Conservation (phyloP, 1,284 basidiomycete species). For the Thelephora terrestris region DNA sequence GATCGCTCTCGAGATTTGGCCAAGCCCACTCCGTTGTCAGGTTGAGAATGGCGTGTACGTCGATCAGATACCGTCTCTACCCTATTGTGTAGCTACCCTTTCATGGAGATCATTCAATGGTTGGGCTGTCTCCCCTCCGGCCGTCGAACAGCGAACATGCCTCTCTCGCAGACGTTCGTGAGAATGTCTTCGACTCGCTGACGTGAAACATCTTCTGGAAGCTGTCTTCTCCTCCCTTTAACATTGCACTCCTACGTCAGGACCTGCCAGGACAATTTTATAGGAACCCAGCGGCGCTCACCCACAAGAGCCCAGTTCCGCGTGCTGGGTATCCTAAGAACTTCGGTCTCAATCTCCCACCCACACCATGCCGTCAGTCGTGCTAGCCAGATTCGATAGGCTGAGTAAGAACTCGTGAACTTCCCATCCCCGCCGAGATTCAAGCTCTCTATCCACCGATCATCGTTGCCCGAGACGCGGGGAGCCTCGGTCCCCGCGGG, state of each 20-base stretch:
- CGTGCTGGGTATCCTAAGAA: conserved; percentile 83
- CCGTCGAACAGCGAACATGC: conserved; percentile 54
- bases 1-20: no score
- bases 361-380: conserved; percentile 61
- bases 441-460: conserved; percentile 24
- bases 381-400: conserved; percentile 78
- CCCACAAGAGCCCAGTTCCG: conserved; percentile 89
- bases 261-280: not conserved
- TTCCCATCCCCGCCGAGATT: conserved; percentile 50
- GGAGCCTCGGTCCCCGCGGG: no score
- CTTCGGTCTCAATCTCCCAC: conserved; percentile 83
- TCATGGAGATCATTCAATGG: conserved; percentile 29
- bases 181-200: conserved; percentile 34
- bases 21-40: no score
- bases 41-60: no score
- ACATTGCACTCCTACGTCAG: not conserved
- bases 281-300: conserved; percentile 20
- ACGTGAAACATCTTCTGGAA: conserved; percentile 16
- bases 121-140: conserved; percentile 60
- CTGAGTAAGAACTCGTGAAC: conserved; percentile 59
- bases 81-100: no score
- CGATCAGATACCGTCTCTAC: no score
- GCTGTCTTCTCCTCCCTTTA: conserved; percentile 22
- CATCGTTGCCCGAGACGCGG: no score
- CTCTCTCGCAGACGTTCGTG: conserved; percentile 38